These are phyloP conservation scores for Crithidia brevicula DNA, from an alignment of 208 protist species.

Conservation along the genomic window DNA sequence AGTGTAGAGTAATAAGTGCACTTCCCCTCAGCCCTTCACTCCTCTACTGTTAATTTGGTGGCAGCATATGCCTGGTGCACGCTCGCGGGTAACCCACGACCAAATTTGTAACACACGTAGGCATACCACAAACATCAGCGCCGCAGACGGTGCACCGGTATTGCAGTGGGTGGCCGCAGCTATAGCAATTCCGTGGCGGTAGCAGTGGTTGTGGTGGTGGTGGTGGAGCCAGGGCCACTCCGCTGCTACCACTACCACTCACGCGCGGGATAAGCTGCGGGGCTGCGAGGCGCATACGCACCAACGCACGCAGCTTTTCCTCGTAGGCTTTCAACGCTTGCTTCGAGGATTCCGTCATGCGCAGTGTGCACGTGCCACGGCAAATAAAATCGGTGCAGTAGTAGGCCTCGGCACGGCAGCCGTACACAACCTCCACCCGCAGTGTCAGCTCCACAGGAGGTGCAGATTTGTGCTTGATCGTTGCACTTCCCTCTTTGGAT, in stretches of 20 bases:
- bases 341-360: constrained; percentile 51
- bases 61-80: constrained; percentile 34
- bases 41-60: neutral
- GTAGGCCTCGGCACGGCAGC: constrained; percentile 68
- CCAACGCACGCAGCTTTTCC: constrained; percentile 62
- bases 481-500: neutral
- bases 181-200: constrained; percentile 39
- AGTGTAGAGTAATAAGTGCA: too few species aligned
- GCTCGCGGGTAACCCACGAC: constrained; percentile 70
- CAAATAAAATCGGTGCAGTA: constrained; percentile 83
- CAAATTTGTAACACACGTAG: constrained; percentile 39
- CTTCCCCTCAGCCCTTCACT: too few species aligned
- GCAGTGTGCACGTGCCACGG: constrained; percentile 51
- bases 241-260: neutral
- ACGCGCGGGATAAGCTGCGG: constrained; percentile 48
- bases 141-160: constrained; percentile 78
- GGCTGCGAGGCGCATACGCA: constrained; percentile 22
- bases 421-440: constrained; percentile 80
- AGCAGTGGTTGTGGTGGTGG: neutral
- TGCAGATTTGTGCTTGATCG: constrained; percentile 2
- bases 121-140: constrained; percentile 65
- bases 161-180: constrained; percentile 50
- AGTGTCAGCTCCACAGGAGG: constrained; percentile 34
- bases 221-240: neutral
- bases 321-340: constrained; percentile 58